Evolutionary conservation across 306 rosid species (phyloP).

Genomic region (Prunus mume): DNA sequence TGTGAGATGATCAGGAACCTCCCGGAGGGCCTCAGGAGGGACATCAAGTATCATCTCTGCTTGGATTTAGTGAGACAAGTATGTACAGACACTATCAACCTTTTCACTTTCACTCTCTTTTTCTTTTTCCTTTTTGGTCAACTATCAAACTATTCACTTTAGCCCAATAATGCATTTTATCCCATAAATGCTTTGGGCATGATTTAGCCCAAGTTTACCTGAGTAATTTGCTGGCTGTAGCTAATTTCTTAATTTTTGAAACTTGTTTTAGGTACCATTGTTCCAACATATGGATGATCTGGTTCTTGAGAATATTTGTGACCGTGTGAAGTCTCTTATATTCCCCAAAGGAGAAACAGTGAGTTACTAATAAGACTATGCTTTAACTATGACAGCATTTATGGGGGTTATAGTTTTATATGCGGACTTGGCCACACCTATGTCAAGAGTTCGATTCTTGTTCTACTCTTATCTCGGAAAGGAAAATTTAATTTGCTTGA

Average conservation of each 20-base stretch:
- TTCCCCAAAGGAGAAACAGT: conserved; percentile 94
- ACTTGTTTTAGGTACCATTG: conserved; percentile 61
- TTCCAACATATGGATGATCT: conserved; percentile 95
- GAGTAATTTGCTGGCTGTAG: neutral
- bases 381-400: neutral
- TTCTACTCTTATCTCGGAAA: neutral
- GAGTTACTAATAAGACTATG: conserved; percentile 21
- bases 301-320: conserved; percentile 87
- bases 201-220: too few relatives aligned
- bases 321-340: conserved; percentile 87
- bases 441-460: neutral
- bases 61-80: conserved; percentile 87
- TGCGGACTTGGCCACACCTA: neutral
- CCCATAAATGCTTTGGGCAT: too few relatives aligned
- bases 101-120: too few relatives aligned
- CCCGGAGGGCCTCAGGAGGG: conserved; percentile 86
- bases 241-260: neutral
- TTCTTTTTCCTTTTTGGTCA: too few relatives aligned
- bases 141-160: neutral
- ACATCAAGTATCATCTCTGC: conserved; percentile 92
- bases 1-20: conserved; percentile 71
- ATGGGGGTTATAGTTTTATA: neutral
- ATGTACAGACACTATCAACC: neutral
- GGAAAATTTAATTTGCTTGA: neutral
- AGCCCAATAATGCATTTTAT: neutral